phyloP scores from a whole-genome alignment of 2,329 filamentous ascomycete genomes.

The Aspergillus pseudotamarii region DNA sequence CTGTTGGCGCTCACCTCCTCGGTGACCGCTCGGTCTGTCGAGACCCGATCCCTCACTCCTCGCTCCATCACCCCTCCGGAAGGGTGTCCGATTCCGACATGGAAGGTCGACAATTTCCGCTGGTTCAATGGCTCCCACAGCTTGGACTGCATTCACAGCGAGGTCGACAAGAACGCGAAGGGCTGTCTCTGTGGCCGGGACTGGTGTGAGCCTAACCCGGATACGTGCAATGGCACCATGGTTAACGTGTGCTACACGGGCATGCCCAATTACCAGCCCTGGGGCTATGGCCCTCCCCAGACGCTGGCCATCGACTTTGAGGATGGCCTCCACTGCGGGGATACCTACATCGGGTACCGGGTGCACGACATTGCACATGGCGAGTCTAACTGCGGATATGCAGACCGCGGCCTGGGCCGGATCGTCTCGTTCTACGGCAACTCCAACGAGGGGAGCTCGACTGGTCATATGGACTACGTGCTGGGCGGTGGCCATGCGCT shows the following conservation, averaged over 20 bases:
- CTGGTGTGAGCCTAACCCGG: constrained; percentile 28
- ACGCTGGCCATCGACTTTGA: constrained; percentile 30
- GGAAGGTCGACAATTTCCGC: constrained; percentile 27
- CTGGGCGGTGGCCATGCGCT: constrained; percentile 30
- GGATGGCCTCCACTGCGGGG: constrained; percentile 29
- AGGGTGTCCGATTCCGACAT: constrained; percentile 32
- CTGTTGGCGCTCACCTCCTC: constrained; percentile 14
- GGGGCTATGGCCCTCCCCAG: constrained; percentile 30
- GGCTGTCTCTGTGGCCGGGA: constrained; percentile 26
- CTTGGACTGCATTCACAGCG: constrained; percentile 24
- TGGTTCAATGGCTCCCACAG: constrained; percentile 23
- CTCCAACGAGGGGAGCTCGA: constrained; percentile 23
- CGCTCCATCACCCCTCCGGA: constrained; percentile 28
- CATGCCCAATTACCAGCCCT: constrained; percentile 34
- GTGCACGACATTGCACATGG: constrained; percentile 33
- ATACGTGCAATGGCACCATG: constrained; percentile 28
- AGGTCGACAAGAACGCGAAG: constrained; percentile 25
- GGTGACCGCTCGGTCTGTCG: background rate
- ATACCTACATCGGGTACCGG: constrained; percentile 33
- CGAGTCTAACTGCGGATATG: constrained; percentile 32
- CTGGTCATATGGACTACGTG: constrained; percentile 27
- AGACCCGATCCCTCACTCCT: constrained; percentile 23
- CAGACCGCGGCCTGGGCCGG: constrained; percentile 25
- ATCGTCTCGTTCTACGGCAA: constrained; percentile 33
- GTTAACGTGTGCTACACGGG: constrained; percentile 31